phyloP scores from a whole-genome alignment of 177 flowering plant genomes.

The Vitis hybrid region DNA sequence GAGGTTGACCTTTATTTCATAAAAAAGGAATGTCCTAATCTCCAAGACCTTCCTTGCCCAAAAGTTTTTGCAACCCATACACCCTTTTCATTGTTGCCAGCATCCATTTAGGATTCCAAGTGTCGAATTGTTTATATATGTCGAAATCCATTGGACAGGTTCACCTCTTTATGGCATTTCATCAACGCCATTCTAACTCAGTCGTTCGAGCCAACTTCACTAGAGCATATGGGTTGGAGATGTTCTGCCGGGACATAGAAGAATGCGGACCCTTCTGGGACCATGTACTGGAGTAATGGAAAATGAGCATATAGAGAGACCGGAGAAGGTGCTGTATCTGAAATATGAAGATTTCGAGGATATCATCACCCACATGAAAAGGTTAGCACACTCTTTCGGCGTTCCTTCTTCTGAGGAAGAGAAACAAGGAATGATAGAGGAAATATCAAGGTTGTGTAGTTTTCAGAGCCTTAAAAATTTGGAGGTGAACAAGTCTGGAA shows the following conservation, averaged over 20 bases:
- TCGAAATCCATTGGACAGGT: slow-evolving; percentile 29
- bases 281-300: slow-evolving; percentile 27
- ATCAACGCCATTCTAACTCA: neutral
- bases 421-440: slow-evolving; percentile 14
- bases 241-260: slow-evolving; percentile 16
- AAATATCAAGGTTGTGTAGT: slow-evolving; percentile 20
- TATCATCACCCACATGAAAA: neutral
- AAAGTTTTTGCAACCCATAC: slow-evolving; percentile 15
- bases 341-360: slow-evolving; percentile 26
- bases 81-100: slow-evolving; percentile 18
- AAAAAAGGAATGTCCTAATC: neutral
- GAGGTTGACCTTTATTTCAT: neutral
- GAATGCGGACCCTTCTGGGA: slow-evolving; percentile 32
- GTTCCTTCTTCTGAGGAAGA: slow-evolving; percentile 14
- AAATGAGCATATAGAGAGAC: slow-evolving; percentile 16
- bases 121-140: slow-evolving; percentile 24
- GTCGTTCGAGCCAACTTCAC: neutral
- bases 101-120: slow-evolving; percentile 1
- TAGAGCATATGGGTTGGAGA: slow-evolving; percentile 22
- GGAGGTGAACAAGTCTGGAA: slow-evolving; percentile 21
- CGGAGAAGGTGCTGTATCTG: slow-evolving; percentile 25
- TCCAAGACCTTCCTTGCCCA: neutral
- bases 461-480: slow-evolving; percentile 22
- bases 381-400: slow-evolving; percentile 21
- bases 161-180: slow-evolving; percentile 29